Conservation (phyloP, 352 stramenopile species). For the Phytophthora capsici region DNA sequence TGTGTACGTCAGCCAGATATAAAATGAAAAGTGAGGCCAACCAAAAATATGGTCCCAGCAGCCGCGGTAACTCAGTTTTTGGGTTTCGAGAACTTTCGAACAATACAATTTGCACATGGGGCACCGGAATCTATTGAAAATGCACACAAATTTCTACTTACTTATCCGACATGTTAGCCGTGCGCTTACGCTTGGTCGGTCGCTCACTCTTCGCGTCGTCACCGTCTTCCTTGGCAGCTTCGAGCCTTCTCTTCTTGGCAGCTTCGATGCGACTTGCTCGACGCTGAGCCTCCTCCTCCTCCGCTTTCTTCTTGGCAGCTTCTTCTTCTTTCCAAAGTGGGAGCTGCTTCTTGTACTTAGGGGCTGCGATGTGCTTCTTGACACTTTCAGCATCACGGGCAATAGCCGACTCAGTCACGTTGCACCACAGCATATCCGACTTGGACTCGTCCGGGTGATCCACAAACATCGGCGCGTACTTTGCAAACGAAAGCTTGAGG, state of each 20-base stretch:
- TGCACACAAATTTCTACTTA: conserved; percentile 35
- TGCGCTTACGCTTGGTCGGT: conserved; percentile 28
- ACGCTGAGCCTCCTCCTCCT: conserved; percentile 38
- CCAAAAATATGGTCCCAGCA: not conserved
- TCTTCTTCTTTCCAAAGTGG: conserved; percentile 58
- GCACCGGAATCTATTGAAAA: conserved; percentile 21
- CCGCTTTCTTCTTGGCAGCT: conserved; percentile 43
- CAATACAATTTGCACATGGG: conserved; percentile 11
- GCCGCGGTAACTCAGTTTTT: conserved; percentile 6
- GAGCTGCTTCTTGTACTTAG: conserved; percentile 66
- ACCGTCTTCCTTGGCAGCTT: conserved; percentile 16
- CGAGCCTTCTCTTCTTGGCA: conserved; percentile 40
- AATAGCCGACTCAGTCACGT: conserved; percentile 66
- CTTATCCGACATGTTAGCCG: conserved; percentile 8
- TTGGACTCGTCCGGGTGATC: conserved; percentile 64
- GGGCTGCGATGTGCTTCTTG: conserved; percentile 56
- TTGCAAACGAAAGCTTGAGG: conserved; percentile 53
- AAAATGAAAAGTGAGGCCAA: conserved; percentile 10
- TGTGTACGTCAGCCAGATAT: not conserved
- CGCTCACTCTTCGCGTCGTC: conserved; percentile 13
- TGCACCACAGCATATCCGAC: conserved; percentile 64
- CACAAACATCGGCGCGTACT: conserved; percentile 72
- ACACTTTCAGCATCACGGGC: conserved; percentile 54
- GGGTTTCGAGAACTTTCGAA: conserved; percentile 34
- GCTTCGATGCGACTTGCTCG: conserved; percentile 31